Evolutionary conservation across 2,329 filamentous ascomycete species (phyloP), one percentile per base, ranked within the genome.

Genomic region (Teratosphaeria destructans): DNA sequence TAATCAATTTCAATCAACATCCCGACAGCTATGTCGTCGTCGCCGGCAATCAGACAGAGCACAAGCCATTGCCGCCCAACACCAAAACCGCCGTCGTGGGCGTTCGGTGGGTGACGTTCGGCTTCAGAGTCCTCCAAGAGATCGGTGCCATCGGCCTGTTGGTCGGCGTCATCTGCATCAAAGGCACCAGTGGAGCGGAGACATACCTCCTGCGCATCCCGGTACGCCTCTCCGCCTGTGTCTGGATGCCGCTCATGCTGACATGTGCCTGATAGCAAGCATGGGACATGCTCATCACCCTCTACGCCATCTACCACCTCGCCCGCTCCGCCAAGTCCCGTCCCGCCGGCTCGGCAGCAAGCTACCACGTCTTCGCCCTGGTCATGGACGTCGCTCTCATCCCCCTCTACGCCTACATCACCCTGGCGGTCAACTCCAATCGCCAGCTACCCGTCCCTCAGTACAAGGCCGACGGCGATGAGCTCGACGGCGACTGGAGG

Each of bases 351-450:
- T 95, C 90, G 26, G 89, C 90, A 19, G 86, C 90, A 14, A 93
- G 90, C 64, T 97, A 97, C 74, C 90, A 95, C 74, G 76, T 94
- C 60, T 97, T 96, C 72, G 85, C 91, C 2, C 80, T 83, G 11
- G 76, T 90, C 52, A 82, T 88, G 52, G 93, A 97, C 72, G 75
- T 78, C n/a, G 81, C 81, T 19, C 75, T 87, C 57, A 78, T 86
- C 37, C 82, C 84, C 0, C 85, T 86, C 71, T 85, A 84, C 64
- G 77, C 81, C 60, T 85, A 85, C 69, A 82, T 81, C 8, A 77
- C 80, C 10, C 75, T 83, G 55, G 74, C 84, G 59, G 74, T 81
- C 3, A 77, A 80, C 58, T 76, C 76, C 35, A 80, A 85, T 64
- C 52, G 55, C 16, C 39, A 56, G 19, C 57, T 60, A 7, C 56